Evolutionary conservation across 2,329 filamentous ascomycete genomes (phyloP).

Genomic region (Cordyceps militaris): DNA sequence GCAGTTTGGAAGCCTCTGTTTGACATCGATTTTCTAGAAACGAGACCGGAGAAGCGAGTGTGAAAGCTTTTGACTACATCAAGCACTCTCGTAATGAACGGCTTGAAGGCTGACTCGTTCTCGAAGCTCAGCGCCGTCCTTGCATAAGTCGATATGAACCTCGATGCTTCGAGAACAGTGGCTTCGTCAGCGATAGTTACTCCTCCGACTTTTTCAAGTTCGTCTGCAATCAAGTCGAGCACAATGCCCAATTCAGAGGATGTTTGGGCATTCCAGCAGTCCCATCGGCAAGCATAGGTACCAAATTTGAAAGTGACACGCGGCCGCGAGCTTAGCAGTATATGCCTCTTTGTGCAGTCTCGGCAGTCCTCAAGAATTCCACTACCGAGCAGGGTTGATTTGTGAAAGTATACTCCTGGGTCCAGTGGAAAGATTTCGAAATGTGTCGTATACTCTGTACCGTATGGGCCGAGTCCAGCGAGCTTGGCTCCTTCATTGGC

Average conservation of each 20-base stretch:
- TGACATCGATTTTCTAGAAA: constrained; percentile 5
- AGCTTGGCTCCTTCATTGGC: constrained; percentile 27
- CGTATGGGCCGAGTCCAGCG: constrained; percentile 51
- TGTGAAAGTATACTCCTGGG: constrained; percentile 50
- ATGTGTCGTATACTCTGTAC: constrained; percentile 53
- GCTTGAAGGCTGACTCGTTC: constrained; percentile 27
- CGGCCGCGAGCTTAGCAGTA: constrained; percentile 25
- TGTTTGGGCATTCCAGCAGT: constrained; percentile 46
- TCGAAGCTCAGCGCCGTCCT: constrained; percentile 35
- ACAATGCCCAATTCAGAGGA: constrained; percentile 57
- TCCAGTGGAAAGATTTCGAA: constrained; percentile 57
- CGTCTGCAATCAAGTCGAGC: constrained; percentile 51
- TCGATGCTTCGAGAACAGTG: constrained; percentile 26
- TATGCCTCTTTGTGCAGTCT: constrained; percentile 23
- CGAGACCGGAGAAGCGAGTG: constrained; percentile 20
- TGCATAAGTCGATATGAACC: constrained; percentile 43
- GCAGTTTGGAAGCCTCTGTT: constrained; percentile 15
- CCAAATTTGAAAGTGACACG: constrained; percentile 39
- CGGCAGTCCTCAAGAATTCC: constrained; percentile 39
- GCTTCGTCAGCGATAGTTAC: constrained; percentile 13
- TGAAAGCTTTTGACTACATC: constrained; percentile 38
- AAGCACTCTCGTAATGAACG: constrained; percentile 37
- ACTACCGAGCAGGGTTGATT: constrained; percentile 50
- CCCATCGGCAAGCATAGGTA: constrained; percentile 46
- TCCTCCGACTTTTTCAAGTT: constrained; percentile 23